A percentile compares a stretch with the other conserved stretches of the same genome.
Conservation (phyloP, 208 protist species). For the Phytomonas sp. region DNA sequence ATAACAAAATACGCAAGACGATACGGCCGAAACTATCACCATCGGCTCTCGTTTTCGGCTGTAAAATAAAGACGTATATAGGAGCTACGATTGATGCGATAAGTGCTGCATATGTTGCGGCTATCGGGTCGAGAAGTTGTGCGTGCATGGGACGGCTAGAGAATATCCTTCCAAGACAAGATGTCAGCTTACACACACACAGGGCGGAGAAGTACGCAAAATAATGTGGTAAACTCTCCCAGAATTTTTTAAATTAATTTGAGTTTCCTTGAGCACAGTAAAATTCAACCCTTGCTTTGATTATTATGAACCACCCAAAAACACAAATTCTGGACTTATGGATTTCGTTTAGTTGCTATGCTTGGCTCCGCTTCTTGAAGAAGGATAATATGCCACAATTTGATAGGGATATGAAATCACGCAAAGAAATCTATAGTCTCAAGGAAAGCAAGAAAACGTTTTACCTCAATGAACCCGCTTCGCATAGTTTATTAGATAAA, state of each 20-base stretch:
- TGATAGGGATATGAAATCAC: background rate
- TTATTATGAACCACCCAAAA: no score
- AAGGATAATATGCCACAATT: background rate
- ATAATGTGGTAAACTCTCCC: no score
- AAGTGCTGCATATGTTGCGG: background rate
- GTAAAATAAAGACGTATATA: conserved; percentile 44
- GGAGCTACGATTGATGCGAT: conserved; percentile 34
- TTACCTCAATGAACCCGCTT: background rate
- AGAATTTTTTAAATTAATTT: no score
- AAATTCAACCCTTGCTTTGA: no score
- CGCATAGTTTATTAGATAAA: conserved; percentile 7
- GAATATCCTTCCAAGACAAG: no score
- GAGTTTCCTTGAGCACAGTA: no score
- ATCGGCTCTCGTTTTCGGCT: conserved; percentile 20
- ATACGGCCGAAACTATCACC: conserved; percentile 4
- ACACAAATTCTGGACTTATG: no score
- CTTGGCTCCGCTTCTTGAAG: background rate
- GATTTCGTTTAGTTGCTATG: background rate
- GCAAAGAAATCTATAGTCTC: background rate
- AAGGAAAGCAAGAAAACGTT: background rate
- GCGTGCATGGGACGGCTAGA: background rate
- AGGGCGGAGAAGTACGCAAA: no score
- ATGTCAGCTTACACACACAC: no score
- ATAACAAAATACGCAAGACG: background rate
- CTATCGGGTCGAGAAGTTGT: background rate